Conservation (phyloP, 164 flowering plant species). For the Platanus orientalis region DNA sequence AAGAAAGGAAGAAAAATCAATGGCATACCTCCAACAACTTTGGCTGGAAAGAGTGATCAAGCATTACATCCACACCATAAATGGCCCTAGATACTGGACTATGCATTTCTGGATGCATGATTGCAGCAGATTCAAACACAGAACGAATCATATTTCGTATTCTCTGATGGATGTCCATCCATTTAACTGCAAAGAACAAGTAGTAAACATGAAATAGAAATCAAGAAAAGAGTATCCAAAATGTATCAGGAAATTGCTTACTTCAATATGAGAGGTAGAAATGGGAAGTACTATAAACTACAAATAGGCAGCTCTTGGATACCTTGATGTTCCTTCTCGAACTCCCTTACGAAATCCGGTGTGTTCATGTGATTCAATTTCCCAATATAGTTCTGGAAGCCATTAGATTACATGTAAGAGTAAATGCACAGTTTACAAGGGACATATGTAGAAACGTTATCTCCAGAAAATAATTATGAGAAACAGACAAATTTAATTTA, state of each 20-base stretch:
- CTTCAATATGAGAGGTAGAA: background rate
- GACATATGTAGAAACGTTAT: background rate
- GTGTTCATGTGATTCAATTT: slow-evolving; percentile 82
- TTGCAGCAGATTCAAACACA: slow-evolving; percentile 82
- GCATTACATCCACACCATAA: slow-evolving; percentile 99
- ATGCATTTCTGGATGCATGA: slow-evolving; percentile 90
- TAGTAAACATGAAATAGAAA: background rate
- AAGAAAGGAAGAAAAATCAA: background rate
- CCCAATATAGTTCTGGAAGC: slow-evolving; percentile 76
- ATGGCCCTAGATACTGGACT: slow-evolving; percentile 73
- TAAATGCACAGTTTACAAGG: background rate
- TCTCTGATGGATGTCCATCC: slow-evolving; percentile 77
- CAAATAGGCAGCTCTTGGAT: background rate
- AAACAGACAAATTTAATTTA: background rate
- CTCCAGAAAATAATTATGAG: background rate
- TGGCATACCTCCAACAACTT: slow-evolving; percentile 80
- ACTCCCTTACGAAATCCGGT: slow-evolving; percentile 81
- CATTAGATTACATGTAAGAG: background rate
- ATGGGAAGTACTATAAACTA: background rate
- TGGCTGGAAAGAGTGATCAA: slow-evolving; percentile 70
- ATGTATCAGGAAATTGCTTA: background rate
- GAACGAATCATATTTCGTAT: slow-evolving; percentile 62
- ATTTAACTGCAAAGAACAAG: slow-evolving; percentile 57
- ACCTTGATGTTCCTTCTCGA: slow-evolving; percentile 89
- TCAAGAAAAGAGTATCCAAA: background rate